Evolutionary conservation across 345 rosid genomes (phyloP), one percentile per base, ranked within the genome.

Genomic region (Isatis tinctoria): DNA sequence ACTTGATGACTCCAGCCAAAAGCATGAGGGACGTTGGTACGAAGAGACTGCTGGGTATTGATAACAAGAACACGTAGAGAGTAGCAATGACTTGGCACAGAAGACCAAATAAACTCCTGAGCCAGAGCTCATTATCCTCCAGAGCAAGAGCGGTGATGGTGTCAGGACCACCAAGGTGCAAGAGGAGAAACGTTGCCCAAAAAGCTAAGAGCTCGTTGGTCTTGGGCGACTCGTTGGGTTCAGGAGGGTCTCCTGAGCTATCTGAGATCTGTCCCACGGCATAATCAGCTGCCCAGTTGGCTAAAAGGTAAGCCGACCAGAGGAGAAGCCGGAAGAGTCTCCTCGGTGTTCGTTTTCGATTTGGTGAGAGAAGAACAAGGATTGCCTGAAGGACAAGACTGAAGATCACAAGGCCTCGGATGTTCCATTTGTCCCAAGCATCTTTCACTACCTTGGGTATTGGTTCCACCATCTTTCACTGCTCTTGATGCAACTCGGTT

Each of bases 361-460:
- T 68, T 5, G 87, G 87, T 3, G 93, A 83, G 2, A 81, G 40
- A 24, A 84, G 37, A 33, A 87, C 64, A 37, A 88, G 85, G 58
- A 81, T 40, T 43, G 78, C 24, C 26, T 88, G 93, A 63, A 88
- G 62, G 0, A 63, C 26, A 30, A 86, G 89, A 74, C 91, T 88
- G 67, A 80, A 70, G 30, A 87, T 75, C 6, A 88, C 77, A 48
- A 84, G 73, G 4, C 85, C 86, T 16, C 88, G 57, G 45, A 86
- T 77, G 52, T 85, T 86, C 91, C 91, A 86, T 26, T 40, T 32
- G 24, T 77, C 81, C 89, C 90, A 86, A 0, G 60, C 0, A 5
- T 56, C 51, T 80, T 24, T 74, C 54, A 82, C 58, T 0, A 35
- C n/a, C 4, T 51, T 51, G 8, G 30, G 30, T 22, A 51, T 51